Evolutionary conservation across 257 asterid species (phyloP).

Genomic region (Ligustrum vulgare): DNA sequence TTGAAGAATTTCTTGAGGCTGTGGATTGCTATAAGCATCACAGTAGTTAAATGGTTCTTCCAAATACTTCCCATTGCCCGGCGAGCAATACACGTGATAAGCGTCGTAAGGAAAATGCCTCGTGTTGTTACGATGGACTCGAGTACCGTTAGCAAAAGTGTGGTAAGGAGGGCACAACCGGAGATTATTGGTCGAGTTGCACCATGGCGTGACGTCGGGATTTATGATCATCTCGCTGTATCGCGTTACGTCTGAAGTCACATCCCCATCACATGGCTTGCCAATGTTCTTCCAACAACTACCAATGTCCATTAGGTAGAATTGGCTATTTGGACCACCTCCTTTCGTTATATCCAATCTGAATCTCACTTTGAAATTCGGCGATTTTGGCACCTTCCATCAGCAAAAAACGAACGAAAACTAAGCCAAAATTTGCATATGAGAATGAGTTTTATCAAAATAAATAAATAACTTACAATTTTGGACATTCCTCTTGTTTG

Average conservation of each 20-base stretch:
- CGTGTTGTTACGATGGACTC: slow-evolving; percentile 34
- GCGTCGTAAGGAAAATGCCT: slow-evolving; percentile 42
- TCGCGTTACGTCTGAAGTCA: slow-evolving; percentile 50
- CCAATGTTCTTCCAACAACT: slow-evolving; percentile 65
- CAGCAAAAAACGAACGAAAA: not conserved
- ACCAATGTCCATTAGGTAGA: slow-evolving; percentile 52
- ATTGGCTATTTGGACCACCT: slow-evolving; percentile 51
- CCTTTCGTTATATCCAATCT: slow-evolving; percentile 42
- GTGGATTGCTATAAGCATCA: slow-evolving; percentile 56
- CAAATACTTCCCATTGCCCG: slow-evolving; percentile 40
- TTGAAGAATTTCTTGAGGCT: slow-evolving; percentile 54
- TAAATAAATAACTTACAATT: slow-evolving; percentile 35
- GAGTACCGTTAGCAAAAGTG: slow-evolving; percentile 45
- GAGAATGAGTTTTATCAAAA: too few species aligned
- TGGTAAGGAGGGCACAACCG: slow-evolving; percentile 46
- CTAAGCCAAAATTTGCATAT: not conserved
- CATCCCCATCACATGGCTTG: slow-evolving; percentile 45
- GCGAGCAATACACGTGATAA: slow-evolving; percentile 50
- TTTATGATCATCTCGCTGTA: slow-evolving; percentile 54
- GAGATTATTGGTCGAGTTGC: slow-evolving; percentile 21
- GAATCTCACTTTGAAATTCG: slow-evolving; percentile 57
- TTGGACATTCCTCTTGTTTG: slow-evolving; percentile 54
- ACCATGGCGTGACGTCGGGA: slow-evolving; percentile 40
- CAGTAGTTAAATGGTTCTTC: slow-evolving; percentile 38
- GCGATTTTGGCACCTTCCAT: slow-evolving; percentile 48